Percentiles rank a stretch among this genome's conserved stretches.
Evolutionary conservation across 768 basidiomycete species (phyloP).

Genomic region (Trametes maxima): DNA sequence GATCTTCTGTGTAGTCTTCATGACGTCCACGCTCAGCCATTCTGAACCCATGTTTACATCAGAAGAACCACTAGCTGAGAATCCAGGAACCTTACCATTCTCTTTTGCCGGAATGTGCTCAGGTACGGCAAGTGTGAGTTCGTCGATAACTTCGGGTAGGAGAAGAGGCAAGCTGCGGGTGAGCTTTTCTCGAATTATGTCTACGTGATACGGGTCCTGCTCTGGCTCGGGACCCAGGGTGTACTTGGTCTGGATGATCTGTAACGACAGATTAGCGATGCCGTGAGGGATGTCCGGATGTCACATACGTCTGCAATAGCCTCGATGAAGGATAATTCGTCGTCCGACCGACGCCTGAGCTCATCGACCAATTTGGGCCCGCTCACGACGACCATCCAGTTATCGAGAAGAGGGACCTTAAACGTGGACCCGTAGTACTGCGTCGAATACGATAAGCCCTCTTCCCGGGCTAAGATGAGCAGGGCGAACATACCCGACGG

Average conservation of each 20-base stretch:
- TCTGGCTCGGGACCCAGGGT: constrained; percentile 34
- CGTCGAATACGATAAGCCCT: no score
- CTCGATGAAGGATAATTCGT: constrained; percentile 46
- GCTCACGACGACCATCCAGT: constrained; percentile 50
- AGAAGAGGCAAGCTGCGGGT: constrained; percentile 29
- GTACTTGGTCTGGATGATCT: constrained; percentile 37
- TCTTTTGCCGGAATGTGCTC: constrained; percentile 33
- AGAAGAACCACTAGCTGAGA: not conserved
- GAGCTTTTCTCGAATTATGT: constrained; percentile 29
- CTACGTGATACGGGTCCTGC: constrained; percentile 27
- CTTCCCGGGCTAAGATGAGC: not conserved
- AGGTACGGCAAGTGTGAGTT: constrained; percentile 29
- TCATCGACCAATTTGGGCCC: constrained; percentile 51
- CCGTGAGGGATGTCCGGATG: not conserved
- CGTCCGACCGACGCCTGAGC: constrained; percentile 47
- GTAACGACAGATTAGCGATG: not conserved
- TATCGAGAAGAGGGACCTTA: constrained; percentile 46
- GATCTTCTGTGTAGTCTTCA: constrained; percentile 35
- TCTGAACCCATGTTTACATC: constrained; percentile 26
- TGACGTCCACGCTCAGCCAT: constrained; percentile 40
- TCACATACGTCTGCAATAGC: constrained; percentile 42
- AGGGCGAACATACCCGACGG: not conserved
- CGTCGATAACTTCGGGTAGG: constrained; percentile 31
- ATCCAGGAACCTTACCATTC: constrained; percentile 11
- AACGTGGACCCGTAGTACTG: constrained; percentile 34